phyloP scores from a whole-genome alignment of 192 early-diverging fungal species.

The Phycomyces nitens region DNA sequence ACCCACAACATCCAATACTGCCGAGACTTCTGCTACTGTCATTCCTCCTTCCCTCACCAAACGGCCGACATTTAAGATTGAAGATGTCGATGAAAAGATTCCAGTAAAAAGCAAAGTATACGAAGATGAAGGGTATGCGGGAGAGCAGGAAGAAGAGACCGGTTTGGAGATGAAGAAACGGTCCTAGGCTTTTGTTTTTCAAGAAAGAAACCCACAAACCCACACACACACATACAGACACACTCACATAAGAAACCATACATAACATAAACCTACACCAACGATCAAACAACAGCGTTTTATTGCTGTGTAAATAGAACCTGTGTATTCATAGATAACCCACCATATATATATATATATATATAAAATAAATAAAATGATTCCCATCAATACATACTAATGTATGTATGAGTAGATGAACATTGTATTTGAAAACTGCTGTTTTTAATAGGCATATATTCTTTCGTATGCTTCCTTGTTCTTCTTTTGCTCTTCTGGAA shows the following conservation, averaged over 20 bases:
- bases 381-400: neutral
- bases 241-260: neutral
- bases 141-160: neutral
- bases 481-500: constrained; percentile 11
- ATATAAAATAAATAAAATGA: neutral
- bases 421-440: neutral
- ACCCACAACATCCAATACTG: neutral
- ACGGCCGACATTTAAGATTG: constrained; percentile 14
- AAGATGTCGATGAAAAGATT: constrained; percentile 7
- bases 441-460: constrained; percentile 1
- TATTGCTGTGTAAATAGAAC: too few species aligned
- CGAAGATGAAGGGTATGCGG: neutral
- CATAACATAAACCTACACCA: neutral
- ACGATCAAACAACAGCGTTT: too few species aligned
- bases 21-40: neutral
- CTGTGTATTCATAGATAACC: neutral
- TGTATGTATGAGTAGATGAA: neutral
- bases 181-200: neutral
- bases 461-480: constrained; percentile 17
- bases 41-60: neutral
- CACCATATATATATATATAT: neutral
- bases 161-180: neutral
- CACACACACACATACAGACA: too few species aligned
- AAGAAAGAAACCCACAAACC: too few species aligned
- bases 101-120: neutral